Evolutionary conservation across 148 eudicot genomes (phyloP).

Genomic region (Amaranthus cruentus): DNA sequence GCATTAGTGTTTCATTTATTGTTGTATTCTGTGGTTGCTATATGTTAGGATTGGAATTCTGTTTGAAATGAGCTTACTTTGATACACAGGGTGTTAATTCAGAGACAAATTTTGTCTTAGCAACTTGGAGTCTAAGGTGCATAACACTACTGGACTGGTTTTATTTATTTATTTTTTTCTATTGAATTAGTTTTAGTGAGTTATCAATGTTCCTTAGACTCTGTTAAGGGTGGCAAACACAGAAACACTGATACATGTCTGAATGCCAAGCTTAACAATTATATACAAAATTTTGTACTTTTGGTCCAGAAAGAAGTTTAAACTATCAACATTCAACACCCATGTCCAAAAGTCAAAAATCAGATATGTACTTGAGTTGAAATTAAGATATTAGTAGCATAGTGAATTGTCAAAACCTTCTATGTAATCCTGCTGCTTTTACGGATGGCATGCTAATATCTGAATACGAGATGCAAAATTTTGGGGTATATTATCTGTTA

Average conservation of each 20-base stretch:
- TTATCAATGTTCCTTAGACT: too few relatives aligned
- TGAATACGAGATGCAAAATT: not conserved
- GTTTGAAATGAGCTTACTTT: slow-evolving; percentile 2
- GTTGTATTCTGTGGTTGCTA: not conserved
- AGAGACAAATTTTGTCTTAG: slow-evolving; percentile 39
- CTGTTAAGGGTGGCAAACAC: too few relatives aligned
- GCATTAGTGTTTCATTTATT: not conserved
- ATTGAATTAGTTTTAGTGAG: not conserved
- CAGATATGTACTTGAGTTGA: not conserved
- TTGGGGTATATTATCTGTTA: not conserved
- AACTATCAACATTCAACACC: too few relatives aligned
- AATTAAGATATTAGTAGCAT: not conserved
- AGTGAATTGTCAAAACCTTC: not conserved
- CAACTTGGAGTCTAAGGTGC: slow-evolving; percentile 82
- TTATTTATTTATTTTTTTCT: not conserved
- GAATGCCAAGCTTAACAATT: too few relatives aligned
- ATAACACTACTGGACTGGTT: not conserved
- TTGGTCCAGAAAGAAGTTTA: too few relatives aligned
- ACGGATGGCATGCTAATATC: not conserved
- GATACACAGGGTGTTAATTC: slow-evolving; percentile 45
- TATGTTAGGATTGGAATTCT: not conserved
- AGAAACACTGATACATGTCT: too few relatives aligned
- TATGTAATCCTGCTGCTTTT: not conserved
- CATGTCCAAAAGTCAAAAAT: too few relatives aligned
- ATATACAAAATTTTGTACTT: too few relatives aligned